Evolutionary conservation across 2,329 filamentous ascomycete species (phyloP), one percentile per base, ranked within the genome.

Genomic region (Tolypocladium paradoxum): DNA sequence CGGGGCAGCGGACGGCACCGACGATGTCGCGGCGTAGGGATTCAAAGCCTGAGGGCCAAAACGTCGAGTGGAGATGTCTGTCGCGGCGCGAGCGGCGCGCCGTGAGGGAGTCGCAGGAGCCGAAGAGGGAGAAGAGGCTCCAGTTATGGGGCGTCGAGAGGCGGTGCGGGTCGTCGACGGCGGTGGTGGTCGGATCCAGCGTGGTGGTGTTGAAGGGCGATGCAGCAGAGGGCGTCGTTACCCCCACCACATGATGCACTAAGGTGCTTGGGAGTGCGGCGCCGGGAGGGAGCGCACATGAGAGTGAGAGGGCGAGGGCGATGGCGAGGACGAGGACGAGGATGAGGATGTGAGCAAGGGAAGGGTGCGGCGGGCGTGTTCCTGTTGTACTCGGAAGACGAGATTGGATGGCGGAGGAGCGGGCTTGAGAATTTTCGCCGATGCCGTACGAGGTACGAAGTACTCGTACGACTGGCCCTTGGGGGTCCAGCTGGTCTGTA

Each of bases 1-100:
- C 73, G 54, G 83, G 74, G 48, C 71, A 70, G 60, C 70, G 69
- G 62, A 85, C 73, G 61, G 77, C 74, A 58, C 84, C 84, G 59
- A 76, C 72, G 57, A 85, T 63, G 56, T 76, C 70, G 55, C 73
- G 79, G 56, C 69, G 71, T 49, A 81, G 62, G 55, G 74, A 68
- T 60, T 70, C 69, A 57, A 76, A 71, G 62, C 68, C 71, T 49
- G 78, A 67, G 46, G 77, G 75, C 71, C 74, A 78, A 56, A 71
- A 66, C 57, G 54, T 67, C 54, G 62, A 75, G 70, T 70, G 68
- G 66, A 76, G 68, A 71, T 78, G 69, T 63, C 65, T 74, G 60
- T 82, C 78, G 68, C 73, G 76, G 67, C 78, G 77, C 59, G 70
- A 72, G 55, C 64, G 61, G 55, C 69, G 70, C 58, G 62, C 57